These are phyloP conservation scores for Saccharomycopsis crataegensis DNA, from an alignment of 1,139 yeast species.

Conservation along the genomic window DNA sequence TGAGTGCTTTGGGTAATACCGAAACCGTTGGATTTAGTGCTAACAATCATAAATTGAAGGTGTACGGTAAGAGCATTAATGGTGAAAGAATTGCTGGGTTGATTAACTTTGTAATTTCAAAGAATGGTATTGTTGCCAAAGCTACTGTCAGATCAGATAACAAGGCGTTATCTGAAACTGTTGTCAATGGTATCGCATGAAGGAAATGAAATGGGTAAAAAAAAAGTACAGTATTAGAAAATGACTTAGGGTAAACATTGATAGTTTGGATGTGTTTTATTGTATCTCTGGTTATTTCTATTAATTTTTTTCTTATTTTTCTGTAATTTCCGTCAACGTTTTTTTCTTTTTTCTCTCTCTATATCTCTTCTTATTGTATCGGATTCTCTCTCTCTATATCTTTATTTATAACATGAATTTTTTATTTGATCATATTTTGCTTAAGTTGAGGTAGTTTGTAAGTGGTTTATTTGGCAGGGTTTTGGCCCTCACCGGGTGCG, in stretches of 20 bases:
- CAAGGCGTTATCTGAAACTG: constrained; percentile 10
- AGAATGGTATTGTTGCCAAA: constrained; percentile 73
- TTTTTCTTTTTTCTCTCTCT: too few relatives aligned
- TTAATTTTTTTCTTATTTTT: not conserved
- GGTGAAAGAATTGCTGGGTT: constrained; percentile 65
- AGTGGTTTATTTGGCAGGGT: too few relatives aligned
- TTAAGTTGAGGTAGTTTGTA: too few relatives aligned
- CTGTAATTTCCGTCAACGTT: too few relatives aligned
- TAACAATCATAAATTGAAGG: constrained; percentile 62
- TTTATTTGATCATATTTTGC: too few relatives aligned
- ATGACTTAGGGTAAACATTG: too few relatives aligned
- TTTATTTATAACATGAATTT: too few relatives aligned
- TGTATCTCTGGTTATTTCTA: not conserved
- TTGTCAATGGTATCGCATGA: constrained; percentile 14
- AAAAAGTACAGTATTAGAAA: not conserved
- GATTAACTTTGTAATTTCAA: constrained; percentile 66
- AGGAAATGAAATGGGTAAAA: not conserved
- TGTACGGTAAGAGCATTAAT: constrained; percentile 74
- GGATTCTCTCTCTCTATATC: too few relatives aligned
- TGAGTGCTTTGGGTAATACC: constrained; percentile 76
- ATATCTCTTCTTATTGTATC: too few relatives aligned
- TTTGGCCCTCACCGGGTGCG: too few relatives aligned
- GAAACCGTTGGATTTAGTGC: constrained; percentile 59
- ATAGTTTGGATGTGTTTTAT: too few relatives aligned
- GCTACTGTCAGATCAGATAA: constrained; percentile 59